A percentile compares a stretch with the other conserved stretches of the same genome.
Evolutionary conservation across 495 filamentous ascomycete species (phyloP).

Genomic region (Annulohypoxylon moriforme): DNA sequence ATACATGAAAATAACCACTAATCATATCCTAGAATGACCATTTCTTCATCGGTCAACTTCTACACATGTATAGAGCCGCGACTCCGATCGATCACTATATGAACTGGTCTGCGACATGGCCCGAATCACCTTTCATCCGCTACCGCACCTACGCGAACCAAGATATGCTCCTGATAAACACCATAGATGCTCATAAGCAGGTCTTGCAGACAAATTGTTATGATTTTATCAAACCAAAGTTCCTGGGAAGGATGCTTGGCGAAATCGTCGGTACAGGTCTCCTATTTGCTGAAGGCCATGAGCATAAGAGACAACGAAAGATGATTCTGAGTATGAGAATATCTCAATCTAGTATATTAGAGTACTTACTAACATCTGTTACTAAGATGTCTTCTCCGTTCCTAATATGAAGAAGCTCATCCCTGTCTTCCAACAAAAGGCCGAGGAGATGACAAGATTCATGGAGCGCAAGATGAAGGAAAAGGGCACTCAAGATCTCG

Average conservation of each 20-base stretch:
- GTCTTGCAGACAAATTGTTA: conserved; percentile 6
- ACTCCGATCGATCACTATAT: conserved; percentile 14
- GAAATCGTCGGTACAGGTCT: conserved; percentile 9
- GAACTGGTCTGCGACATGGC: conserved; percentile 7
- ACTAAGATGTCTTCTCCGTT: conserved; percentile 7
- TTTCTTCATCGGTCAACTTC: conserved; percentile 8
- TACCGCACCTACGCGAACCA: conserved; percentile 6
- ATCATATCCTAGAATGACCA: neutral
- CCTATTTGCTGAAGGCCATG: conserved; percentile 7
- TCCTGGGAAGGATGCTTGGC: conserved; percentile 3
- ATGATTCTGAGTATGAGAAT: conserved; percentile 4
- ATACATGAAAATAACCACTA: neutral
- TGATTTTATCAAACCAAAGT: conserved; percentile 7
- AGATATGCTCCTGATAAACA: conserved; percentile 3
- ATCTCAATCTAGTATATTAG: neutral
- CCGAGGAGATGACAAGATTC: conserved; percentile 5
- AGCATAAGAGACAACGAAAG: conserved; percentile 9
- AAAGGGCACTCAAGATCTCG: neutral
- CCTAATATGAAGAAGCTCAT: conserved; percentile 11
- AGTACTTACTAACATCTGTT: neutral
- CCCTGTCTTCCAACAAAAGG: conserved; percentile 13
- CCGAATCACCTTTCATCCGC: conserved; percentile 5
- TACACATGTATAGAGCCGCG: conserved; percentile 1
- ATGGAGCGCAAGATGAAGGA: conserved; percentile 11
- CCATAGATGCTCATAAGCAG: conserved; percentile 8